Evolutionary conservation across 345 rosid genomes (phyloP), one percentile per base, ranked within the genome.

Genomic region (Rhodamnia argentea): DNA sequence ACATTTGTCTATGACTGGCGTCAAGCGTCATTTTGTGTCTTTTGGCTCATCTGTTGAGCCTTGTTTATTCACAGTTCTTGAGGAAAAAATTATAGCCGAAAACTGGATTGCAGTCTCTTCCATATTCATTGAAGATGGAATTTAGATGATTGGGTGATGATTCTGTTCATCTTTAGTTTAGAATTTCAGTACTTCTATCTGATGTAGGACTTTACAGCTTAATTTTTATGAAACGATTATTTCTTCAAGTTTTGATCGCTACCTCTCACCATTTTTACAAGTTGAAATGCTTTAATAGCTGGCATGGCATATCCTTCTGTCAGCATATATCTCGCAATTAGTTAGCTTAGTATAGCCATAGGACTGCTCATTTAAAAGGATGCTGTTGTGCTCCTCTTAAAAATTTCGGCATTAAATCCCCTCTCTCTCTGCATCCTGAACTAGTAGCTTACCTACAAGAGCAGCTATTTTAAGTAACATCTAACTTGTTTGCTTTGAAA

Each of bases 401-500:
- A 18, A 62, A 70, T 70, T 70, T 37, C 37, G 78, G 47, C 42
- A 18, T 70, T 44, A 37, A 70, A 70, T 37, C 13, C 13, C 37
- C 78, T 64, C 78, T 62, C 37, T 70, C 81, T 70, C 78, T 37
- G 24, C 47, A 70, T 70, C 81, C 26, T 32, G 81, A 70, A 70
- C 81, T 70, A 70, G 78, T 70, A 52, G 23, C 42, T 83, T 83
- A 29, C 84, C 37, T 83, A 27, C 58, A 82, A 52, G 59, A 83
- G 60, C 81, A 32, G 81, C 26, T 37, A 9, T 47, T 18, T 70
- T 84, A 27, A 24, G 83, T 83, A 10, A 70, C 47, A 70, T 70
- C 47, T 70, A 18, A 70, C 81, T 74, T 89, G 86, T 87, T 14
- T 83, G 60, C 83, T 85, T 74, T 84, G 60, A 14, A 85, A 70